phyloP scores from a whole-genome alignment of 495 filamentous ascomycete species.

The Aspergillus diversus region DNA sequence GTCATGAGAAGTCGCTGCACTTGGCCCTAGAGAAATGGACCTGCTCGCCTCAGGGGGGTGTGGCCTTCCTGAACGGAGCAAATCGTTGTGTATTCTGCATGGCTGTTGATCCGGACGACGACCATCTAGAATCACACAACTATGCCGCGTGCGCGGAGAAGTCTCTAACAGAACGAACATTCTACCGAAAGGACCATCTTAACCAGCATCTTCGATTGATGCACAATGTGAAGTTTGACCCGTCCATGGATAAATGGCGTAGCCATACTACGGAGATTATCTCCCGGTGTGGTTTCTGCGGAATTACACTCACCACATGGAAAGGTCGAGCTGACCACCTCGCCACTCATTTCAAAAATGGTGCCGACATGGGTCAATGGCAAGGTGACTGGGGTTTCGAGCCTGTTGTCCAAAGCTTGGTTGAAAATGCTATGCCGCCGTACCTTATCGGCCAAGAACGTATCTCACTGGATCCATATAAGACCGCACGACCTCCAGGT shows the following conservation, averaged over 20 bases:
- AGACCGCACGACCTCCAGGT: conserved; percentile 28
- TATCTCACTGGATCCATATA: conserved; percentile 42
- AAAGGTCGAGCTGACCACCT: conserved; percentile 71
- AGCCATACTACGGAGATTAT: conserved; percentile 69
- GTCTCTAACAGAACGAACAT: conserved; percentile 71
- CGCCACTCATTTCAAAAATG: conserved; percentile 73
- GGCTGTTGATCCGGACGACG: conserved; percentile 63
- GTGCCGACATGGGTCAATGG: conserved; percentile 75
- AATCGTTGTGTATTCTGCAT: conserved; percentile 75
- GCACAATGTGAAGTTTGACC: conserved; percentile 71
- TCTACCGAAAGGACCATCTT: conserved; percentile 88
- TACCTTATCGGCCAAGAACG: conserved; percentile 54
- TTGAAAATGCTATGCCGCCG: conserved; percentile 74
- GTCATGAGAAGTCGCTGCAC: conserved; percentile 87
- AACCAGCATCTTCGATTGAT: conserved; percentile 82
- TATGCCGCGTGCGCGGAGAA: conserved; percentile 75
- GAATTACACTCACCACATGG: conserved; percentile 68
- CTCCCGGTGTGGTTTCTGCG: conserved; percentile 77
- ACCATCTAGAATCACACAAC: conserved; percentile 77
- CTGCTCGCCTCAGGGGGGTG: conserved; percentile 65
- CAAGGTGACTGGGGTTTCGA: conserved; percentile 83
- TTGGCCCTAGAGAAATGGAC: conserved; percentile 84
- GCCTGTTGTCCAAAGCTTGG: conserved; percentile 63
- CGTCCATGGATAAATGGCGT: conserved; percentile 79
- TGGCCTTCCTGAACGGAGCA: conserved; percentile 42